Evolutionary conservation across 345 rosid species (phyloP), one percentile per base, ranked within the genome.

Genomic region (Erodium maritimum): DNA sequence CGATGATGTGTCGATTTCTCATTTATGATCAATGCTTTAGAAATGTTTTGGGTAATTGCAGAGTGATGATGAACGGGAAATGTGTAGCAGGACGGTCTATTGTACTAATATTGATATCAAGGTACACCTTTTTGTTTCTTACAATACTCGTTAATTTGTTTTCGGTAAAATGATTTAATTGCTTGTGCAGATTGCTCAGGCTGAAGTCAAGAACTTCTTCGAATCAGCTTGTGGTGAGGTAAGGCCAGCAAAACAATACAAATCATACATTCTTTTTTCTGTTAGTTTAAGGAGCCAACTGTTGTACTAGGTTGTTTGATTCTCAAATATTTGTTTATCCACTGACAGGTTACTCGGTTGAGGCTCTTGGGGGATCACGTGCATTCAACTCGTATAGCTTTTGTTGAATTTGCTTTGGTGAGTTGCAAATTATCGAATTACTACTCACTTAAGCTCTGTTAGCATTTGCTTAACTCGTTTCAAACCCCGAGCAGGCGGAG

Each of bases 11-110:
- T 48, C 53, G 21, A 23, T 50, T 51, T 48, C 34, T 25, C 60
- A 19, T 50, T 29, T 59, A 25, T 12, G n/a, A 25, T 52, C 21
- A 16, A 24, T 46, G 56, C 33, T 42, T 64, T 25, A n/a, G n/a
- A 13, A 50, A 9, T 19, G 24, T 52, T 55, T 20, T 54, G 46
- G 56, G 21, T 60, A 25, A 57, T 60, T 82, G 69, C 93, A 90
- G 97, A 87, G 95, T 56, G 95, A 90, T 64, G 88, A 90, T 80
- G 97, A 90, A 73, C 82, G 95, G 62, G 95, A 90, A 78, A 90
- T 85, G 93, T 90, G 97, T 68, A 42, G 79, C 20, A 83, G 97
- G 77, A 90, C 97, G 16, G 79, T 90, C 57, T 90, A 90, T 58
- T 90, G 97, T 73, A 90, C 97, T 75, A 90, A 90, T 63, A 85